Evolutionary conservation across 495 filamentous ascomycete species (phyloP).

Genomic region (Diplogelasinospora grovesii): DNA sequence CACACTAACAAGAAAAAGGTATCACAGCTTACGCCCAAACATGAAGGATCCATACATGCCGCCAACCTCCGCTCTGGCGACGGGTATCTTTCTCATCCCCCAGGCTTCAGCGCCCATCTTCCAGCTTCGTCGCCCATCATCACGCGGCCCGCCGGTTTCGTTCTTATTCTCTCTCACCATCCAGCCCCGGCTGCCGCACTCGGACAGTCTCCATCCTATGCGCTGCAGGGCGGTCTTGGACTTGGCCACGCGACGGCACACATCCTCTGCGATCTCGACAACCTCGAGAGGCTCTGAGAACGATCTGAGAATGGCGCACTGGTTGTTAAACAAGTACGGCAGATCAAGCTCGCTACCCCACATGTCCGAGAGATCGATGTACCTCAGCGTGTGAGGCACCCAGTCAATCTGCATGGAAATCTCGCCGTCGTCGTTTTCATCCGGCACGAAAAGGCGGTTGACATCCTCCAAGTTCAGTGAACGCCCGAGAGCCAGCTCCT

Average conservation of each 20-base stretch:
- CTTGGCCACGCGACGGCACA: constrained; percentile 55
- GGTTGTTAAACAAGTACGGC: constrained; percentile 52
- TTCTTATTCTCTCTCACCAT: constrained; percentile 52
- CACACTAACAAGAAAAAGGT: constrained; percentile 1
- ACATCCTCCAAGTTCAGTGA: constrained; percentile 60
- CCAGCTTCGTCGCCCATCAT: constrained; percentile 57
- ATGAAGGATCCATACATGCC: constrained; percentile 85
- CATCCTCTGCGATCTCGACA: constrained; percentile 68
- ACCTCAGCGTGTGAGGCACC: constrained; percentile 62
- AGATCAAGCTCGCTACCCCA: constrained; percentile 55
- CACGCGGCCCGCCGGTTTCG: constrained; percentile 11
- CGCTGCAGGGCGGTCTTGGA: constrained; percentile 32
- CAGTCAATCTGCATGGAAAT: constrained; percentile 36
- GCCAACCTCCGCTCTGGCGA: constrained; percentile 69
- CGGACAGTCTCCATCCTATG: constrained; percentile 60
- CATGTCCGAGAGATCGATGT: constrained; percentile 63
- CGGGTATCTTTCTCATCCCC: constrained; percentile 82
- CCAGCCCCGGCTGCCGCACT: constrained; percentile 58
- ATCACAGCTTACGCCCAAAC: constrained; percentile 52
- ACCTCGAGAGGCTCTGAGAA: constrained; percentile 69
- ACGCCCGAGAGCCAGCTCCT: constrained; percentile 71
- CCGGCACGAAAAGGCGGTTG: constrained; percentile 48
- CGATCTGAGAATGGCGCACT: constrained; percentile 54
- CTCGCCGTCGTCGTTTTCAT: constrained; percentile 23
- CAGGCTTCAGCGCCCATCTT: constrained; percentile 88